Conservation (phyloP, 2,329 filamentous ascomycete species). For the Aspergillus sergii region DNA sequence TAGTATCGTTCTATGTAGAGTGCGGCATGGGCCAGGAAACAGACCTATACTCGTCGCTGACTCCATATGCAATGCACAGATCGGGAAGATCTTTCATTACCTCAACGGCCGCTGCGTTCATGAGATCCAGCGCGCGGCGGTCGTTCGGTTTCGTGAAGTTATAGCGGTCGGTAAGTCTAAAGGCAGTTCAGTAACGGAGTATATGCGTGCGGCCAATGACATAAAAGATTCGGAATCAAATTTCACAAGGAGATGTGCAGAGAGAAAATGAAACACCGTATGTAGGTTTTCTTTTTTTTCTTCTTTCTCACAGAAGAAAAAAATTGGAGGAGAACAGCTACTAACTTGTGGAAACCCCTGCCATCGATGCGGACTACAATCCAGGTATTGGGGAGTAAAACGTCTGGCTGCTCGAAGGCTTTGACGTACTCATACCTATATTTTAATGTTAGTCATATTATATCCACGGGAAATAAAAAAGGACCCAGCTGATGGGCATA, state of each 20-base stretch:
- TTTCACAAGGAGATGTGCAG: not conserved
- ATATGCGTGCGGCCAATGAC: not conserved
- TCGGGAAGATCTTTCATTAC: slow-evolving; percentile 84
- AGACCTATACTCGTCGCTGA: slow-evolving; percentile 84
- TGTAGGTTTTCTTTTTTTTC: not conserved
- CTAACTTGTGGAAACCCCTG: slow-evolving; percentile 88
- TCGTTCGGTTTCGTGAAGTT: slow-evolving; percentile 92
- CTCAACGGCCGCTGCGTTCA: slow-evolving; percentile 88
- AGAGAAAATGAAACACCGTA: not conserved
- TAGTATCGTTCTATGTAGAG: not conserved
- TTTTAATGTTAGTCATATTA: slow-evolving; percentile 15
- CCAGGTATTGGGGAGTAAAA: slow-evolving; percentile 87
- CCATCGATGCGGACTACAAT: slow-evolving; percentile 93
- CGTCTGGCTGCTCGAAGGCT: slow-evolving; percentile 80
- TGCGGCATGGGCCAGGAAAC: not conserved
- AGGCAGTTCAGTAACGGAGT: not conserved
- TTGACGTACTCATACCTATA: slow-evolving; percentile 91
- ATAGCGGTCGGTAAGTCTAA: slow-evolving; percentile 79
- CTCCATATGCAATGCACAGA: slow-evolving; percentile 83
- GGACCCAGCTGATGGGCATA: not conserved
- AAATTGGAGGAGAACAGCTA: slow-evolving; percentile 2
- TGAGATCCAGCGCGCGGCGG: slow-evolving; percentile 79
- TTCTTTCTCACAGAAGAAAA: not conserved
- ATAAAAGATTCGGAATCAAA: not conserved
- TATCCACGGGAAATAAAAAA: slow-evolving; percentile 45